Evolutionary conservation across 805 yeast species (phyloP).

Genomic region (Hanseniaspora taiwanica): DNA sequence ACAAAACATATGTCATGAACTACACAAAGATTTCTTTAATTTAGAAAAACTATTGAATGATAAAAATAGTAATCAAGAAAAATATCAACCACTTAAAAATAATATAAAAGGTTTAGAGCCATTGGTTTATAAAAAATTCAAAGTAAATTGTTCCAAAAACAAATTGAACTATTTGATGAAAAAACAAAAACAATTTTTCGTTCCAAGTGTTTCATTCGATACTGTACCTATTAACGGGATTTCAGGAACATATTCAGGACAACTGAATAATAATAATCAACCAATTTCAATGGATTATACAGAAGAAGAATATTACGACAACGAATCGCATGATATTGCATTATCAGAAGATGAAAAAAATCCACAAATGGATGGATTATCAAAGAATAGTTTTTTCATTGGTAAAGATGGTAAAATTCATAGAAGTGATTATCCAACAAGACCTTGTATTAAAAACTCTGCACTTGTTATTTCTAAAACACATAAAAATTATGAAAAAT

Average conservation of each 20-base stretch:
- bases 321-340: conserved; percentile 12
- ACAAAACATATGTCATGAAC: no score
- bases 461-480: conserved; percentile 19
- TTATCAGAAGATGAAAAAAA: no score
- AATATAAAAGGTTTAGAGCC: no score
- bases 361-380: background rate
- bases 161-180: background rate
- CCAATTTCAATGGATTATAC: conserved; percentile 17
- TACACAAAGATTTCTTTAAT: no score
- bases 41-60: no score
- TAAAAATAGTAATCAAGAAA: no score
- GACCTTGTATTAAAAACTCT: conserved; percentile 19
- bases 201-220: conserved; percentile 20
- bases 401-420: conserved; percentile 21
- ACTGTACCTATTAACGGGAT: conserved; percentile 21
- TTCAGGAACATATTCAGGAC: conserved; percentile 9
- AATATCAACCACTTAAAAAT: no score
- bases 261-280: conserved; percentile 17
- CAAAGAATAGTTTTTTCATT: background rate
- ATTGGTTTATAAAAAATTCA: background rate
- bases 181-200: background rate
- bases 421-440: conserved; percentile 23
- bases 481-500: conserved; percentile 12
- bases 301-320: conserved; percentile 23
- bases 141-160: background rate